Base-by-base conservation (phyloP, 371 early-diverging fungal genomes). In the Lichtheimia corymbifera region DNA sequence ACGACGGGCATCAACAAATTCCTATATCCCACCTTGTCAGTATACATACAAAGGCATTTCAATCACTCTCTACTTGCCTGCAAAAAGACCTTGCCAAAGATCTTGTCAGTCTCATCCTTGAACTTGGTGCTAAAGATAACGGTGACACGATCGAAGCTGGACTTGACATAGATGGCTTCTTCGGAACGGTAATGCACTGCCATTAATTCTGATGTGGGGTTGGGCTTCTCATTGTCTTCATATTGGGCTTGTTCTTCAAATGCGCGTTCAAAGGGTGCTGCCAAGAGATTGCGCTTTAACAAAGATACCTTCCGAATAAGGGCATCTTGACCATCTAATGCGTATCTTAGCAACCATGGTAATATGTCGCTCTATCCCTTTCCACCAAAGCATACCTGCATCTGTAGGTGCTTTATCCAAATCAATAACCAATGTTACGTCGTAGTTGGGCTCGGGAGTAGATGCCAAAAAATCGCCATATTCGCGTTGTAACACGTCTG, bases 1-100 rank as follows among this genome's bases (percentile, higher is more conserved):
- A 67, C 96, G 89, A 47, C 99, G 85, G 18, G 96, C 97, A 80
- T 99, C 99, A 6, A 96, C 97, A 76, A 97, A 99, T 88, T 99
- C 99, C 89, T 47, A 22, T 13, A 45, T 47, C 7, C 47, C 17
- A 35, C 50, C 17, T 3, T 27, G 15, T 47, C 3, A 58, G 40
- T 15, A 20, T 13, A 12, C 5, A 47, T 18, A 45, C 0, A 45
- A 5, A 47, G 5, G 4, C 50, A 13, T 55, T 35, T 35, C 35
- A 35, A 22, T 22, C 11, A 5, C 35, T 35, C 5, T 35, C 4
- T 0, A 35, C 24, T 42, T 77, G 90, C 93, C 86, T 98, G 97
- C 69, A 98, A 79, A 72, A 99, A 99, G 51, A 99, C 96, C 63
- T 91, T 93, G 59, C 95, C 99, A 79, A 95, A 90, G 59, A 97